Evolutionary conservation across 2,329 filamentous ascomycete genomes (phyloP).

Genomic region (Fusarium cicatricum): DNA sequence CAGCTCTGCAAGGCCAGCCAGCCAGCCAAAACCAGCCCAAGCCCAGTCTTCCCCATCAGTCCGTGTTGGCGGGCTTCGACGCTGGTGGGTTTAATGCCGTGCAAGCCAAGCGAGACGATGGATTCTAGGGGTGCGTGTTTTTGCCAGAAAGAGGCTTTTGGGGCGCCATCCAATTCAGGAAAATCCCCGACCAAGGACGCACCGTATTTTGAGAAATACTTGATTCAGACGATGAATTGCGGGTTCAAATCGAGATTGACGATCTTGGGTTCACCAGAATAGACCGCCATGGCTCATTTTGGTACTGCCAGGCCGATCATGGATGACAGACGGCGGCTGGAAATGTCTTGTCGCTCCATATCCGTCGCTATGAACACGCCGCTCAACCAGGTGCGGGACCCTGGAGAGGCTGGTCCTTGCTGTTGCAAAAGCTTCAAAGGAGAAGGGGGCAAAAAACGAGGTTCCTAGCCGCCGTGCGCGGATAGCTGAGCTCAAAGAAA

Average conservation of each 20-base stretch:
- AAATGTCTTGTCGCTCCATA: conserved; percentile 30
- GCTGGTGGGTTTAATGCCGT: no score
- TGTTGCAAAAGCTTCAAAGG: conserved; percentile 16
- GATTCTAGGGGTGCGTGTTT: background rate
- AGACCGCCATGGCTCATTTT: conserved; percentile 13
- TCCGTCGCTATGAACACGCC: conserved; percentile 33
- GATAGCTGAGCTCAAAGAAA: conserved; percentile 13
- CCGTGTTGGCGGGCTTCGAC: no score
- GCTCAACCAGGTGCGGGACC: conserved; percentile 19
- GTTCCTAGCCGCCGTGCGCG: conserved; percentile 11
- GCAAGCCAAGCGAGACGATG: no score
- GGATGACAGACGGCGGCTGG: conserved; percentile 22
- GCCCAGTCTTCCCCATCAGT: no score
- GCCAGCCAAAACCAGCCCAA: no score
- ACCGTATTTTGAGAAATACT: conserved; percentile 14
- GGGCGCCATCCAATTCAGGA: conserved; percentile 23
- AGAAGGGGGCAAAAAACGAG: conserved; percentile 10
- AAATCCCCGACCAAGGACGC: conserved; percentile 26
- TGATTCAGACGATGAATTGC: conserved; percentile 25
- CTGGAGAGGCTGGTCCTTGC: conserved; percentile 9
- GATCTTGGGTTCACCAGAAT: conserved; percentile 28
- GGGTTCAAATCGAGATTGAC: conserved; percentile 38
- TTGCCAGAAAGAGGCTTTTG: conserved; percentile 8
- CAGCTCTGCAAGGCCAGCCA: conserved; percentile 3
- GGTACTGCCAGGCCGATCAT: conserved; percentile 23